Conservation (phyloP, 768 basidiomycete genomes). For the Lactarius quietus region DNA sequence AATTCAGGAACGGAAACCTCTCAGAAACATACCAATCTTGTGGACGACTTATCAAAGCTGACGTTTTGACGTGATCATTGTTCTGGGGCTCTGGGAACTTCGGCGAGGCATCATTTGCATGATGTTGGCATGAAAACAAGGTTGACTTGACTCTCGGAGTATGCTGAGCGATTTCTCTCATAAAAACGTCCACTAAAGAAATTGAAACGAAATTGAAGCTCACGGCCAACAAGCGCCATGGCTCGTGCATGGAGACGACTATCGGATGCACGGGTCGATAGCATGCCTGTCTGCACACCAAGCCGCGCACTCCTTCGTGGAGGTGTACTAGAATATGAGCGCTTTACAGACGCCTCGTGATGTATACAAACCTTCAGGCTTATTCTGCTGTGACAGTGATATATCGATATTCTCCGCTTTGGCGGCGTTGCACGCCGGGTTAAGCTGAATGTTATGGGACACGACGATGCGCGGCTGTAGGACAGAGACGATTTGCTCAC, state of each 20-base stretch:
- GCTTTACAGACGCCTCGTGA: background rate
- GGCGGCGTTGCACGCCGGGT: constrained; percentile 72
- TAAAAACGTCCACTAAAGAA: background rate
- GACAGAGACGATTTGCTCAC: too few relatives aligned
- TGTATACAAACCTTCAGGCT: constrained; percentile 42
- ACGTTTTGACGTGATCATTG: too few relatives aligned
- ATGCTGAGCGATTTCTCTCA: constrained; percentile 36
- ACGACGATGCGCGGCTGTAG: constrained; percentile 7
- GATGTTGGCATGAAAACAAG: constrained; percentile 72
- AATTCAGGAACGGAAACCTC: too few relatives aligned
- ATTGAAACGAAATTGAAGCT: constrained; percentile 26
- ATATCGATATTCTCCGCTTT: constrained; percentile 56
- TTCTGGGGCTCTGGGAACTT: constrained; percentile 77
- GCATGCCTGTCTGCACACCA: constrained; percentile 64
- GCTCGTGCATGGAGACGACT: constrained; percentile 76
- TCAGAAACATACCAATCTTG: too few relatives aligned
- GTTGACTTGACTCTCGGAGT: constrained; percentile 45
- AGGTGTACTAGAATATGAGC: constrained; percentile 42
- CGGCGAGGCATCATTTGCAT: constrained; percentile 64
- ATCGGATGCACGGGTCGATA: constrained; percentile 65
- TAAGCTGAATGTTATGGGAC: constrained; percentile 42
- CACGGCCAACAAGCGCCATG: constrained; percentile 72
- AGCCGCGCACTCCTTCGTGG: constrained; percentile 61
- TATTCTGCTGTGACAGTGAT: constrained; percentile 61
- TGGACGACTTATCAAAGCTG: too few relatives aligned